These are phyloP conservation scores for Metschnikowia hibisci DNA, from an alignment of 805 yeast species.

Conservation along the genomic window DNA sequence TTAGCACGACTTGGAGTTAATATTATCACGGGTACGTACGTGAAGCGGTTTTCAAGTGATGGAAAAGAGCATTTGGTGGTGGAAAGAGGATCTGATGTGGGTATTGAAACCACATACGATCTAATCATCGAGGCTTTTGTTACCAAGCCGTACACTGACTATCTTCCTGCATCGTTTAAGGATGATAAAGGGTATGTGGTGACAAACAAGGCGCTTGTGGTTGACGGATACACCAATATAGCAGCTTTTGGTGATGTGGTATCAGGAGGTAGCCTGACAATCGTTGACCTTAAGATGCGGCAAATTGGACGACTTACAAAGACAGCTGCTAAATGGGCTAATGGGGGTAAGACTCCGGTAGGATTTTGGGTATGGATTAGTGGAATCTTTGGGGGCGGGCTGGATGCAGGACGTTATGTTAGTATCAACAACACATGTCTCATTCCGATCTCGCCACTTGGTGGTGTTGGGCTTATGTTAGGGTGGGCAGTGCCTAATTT, in stretches of 20 bases:
- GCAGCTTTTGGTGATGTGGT: constrained; percentile 36
- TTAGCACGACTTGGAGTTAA: constrained; percentile 16
- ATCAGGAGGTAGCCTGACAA: constrained; percentile 19
- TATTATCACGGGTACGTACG: constrained; percentile 7
- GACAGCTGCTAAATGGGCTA: constrained; percentile 6
- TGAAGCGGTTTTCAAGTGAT: constrained; percentile 13
- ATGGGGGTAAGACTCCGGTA: background rate
- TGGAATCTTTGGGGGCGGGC: background rate
- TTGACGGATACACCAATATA: constrained; percentile 24
- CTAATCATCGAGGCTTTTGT: constrained; percentile 27
- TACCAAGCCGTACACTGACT: constrained; percentile 32
- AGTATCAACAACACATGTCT: constrained; percentile 16
- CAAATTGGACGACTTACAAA: constrained; percentile 19
- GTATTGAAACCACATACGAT: constrained; percentile 19
- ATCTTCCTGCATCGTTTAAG: constrained; percentile 21
- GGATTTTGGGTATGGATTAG: background rate
- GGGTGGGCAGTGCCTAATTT: constrained; percentile 30
- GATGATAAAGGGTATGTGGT: constrained; percentile 27
- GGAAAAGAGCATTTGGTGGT: constrained; percentile 1
- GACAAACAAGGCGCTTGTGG: constrained; percentile 25
- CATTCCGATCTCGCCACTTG: constrained; percentile 32
- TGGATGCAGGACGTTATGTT: constrained; percentile 1
- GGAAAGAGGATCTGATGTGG: background rate
- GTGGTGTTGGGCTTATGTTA: constrained; percentile 33
- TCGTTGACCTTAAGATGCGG: constrained; percentile 25